Conservation (phyloP, 306 rosid genomes). For the Cyamopsis tetragonoloba region DNA sequence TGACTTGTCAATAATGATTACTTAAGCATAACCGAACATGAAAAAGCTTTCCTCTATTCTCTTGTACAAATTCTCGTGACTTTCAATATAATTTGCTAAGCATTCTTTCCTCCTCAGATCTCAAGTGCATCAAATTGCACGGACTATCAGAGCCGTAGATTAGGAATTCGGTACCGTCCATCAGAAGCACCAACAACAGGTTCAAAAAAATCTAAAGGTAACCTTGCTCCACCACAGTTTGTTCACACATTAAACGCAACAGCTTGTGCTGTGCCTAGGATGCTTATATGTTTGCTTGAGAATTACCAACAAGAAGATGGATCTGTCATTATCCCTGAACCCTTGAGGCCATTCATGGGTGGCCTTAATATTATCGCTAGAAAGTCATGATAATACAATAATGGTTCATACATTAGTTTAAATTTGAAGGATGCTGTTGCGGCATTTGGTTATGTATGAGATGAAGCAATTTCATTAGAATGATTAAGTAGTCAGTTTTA, state of each 20-base stretch:
- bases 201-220: slow-evolving; percentile 63
- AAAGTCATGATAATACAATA: slow-evolving; percentile 27
- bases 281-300: slow-evolving; percentile 85
- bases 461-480: slow-evolving; percentile 1
- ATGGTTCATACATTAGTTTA: slow-evolving; percentile 33
- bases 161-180: slow-evolving; percentile 79
- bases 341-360: slow-evolving; percentile 82
- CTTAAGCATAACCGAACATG: slow-evolving; percentile 7
- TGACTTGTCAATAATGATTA: background rate
- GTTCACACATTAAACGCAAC: slow-evolving; percentile 95
- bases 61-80: background rate
- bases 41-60: background rate
- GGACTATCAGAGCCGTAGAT: slow-evolving; percentile 85
- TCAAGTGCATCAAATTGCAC: slow-evolving; percentile 89
- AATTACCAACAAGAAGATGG: slow-evolving; percentile 90
- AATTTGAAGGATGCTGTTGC: slow-evolving; percentile 27
- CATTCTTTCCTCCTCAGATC: slow-evolving; percentile 44
- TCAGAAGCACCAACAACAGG: slow-evolving; percentile 40
- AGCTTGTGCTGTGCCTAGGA: slow-evolving; percentile 88
- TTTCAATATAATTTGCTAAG: background rate
- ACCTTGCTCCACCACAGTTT: slow-evolving; percentile 63
- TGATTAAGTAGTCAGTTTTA: background rate
- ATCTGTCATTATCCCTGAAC: slow-evolving; percentile 65
- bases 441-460: slow-evolving; percentile 28
- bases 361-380: slow-evolving; percentile 57